Base-by-base conservation (phyloP, 2,329 filamentous ascomycete species). In the Magnaporthiopsis rhizophila region DNA sequence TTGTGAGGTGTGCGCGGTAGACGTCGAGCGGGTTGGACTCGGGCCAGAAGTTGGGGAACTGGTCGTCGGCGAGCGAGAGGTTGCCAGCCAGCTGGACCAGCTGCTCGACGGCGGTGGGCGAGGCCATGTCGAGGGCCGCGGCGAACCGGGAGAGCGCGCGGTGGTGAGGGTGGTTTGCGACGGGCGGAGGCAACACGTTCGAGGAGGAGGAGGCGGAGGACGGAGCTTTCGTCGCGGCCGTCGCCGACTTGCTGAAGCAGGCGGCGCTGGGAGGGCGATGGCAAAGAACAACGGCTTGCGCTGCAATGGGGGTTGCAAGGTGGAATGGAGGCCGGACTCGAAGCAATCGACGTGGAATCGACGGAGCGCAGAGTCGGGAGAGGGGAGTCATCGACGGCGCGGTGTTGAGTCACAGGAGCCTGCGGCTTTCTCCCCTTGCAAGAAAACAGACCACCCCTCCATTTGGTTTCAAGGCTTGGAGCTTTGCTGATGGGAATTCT, bases 1-100 rank as follows among this genome's bases (percentile, higher is more conserved):
- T 81, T 67, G 89, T 87, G 67, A 96, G 84, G 74, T 93, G 89
- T 53, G 87, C 85, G 66, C 91, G 85, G 81, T 92, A 96, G 66
- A 94, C 82, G 72, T 95, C 91, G 71, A 90, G 80, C 4, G 89
- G 88, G 78, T 95, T 95, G 69, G 84, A 78, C 36, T 88, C 82
- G 64, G 90, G 89, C 72, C 88, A 80, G 70, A 82, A 85, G 72
- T 80, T 81, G 56, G 85, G 81, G 72, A 80, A 87, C 65, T 73
- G 74, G 62, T 77, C 73, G 62, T 74, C 72, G 62, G 72, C 71
- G 62, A 79, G 71, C 65, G 71, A 65, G 62, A 79, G 71, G 69
- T 73, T 73, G 63, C 72, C 70, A 68, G 77, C 72, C 65, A 74
- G 71, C 64, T 71, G 69, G 36, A 71, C 68, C 53, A 78, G 72